Base-by-base conservation (phyloP, 805 yeast genomes). In the Pichia manshurica region DNA sequence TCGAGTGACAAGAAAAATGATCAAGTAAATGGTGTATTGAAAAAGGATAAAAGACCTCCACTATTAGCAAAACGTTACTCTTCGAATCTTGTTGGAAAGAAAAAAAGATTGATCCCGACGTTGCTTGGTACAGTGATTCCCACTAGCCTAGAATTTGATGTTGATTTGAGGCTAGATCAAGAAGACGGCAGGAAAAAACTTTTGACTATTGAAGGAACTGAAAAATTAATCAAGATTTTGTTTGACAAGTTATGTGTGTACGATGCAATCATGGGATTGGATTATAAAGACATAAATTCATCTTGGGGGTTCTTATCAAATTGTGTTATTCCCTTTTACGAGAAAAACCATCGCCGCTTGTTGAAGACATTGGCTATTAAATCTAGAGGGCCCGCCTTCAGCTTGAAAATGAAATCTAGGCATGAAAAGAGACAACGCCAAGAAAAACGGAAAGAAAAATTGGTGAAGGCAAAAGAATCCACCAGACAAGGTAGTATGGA, bases 181-280 rank as follows among this genome's bases (percentile, higher is more conserved):
- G 16, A 39, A 15, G 32, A 44, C 19, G 36, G 28, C 10, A 34
- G 19, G 19, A 28, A 32, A 9, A 21, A 31, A 12, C 12, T 16
- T 5, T n/a, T 13, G 15, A 31, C 40, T 4, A 19, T 22, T 2
- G n/a, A 17, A 20, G 28, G 42, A 10, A 17, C 45, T 3, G 23
- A 20, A 22, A 43, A 39, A n/a, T 48, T 57, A 23, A 39, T 63
- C 16, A 48, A 47, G 8, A 50, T 53, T 3, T 45, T 59, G 13
- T 59, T 66, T 34, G 70, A 66, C 46, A 55, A 56, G 40, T 45
- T 66, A 29, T 62, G 67, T 45, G 61, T 64, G 9, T 58, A 60
- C 55, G 70, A 66, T 50, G 69, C 68, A 0, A 53, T 66, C 3
- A 38, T 46, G 9, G 67, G 64, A 2, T 37, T 57, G 4, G 49